Evolutionary conservation across 306 rosid genomes (phyloP).

Genomic region (Canavalia ensiformis): DNA sequence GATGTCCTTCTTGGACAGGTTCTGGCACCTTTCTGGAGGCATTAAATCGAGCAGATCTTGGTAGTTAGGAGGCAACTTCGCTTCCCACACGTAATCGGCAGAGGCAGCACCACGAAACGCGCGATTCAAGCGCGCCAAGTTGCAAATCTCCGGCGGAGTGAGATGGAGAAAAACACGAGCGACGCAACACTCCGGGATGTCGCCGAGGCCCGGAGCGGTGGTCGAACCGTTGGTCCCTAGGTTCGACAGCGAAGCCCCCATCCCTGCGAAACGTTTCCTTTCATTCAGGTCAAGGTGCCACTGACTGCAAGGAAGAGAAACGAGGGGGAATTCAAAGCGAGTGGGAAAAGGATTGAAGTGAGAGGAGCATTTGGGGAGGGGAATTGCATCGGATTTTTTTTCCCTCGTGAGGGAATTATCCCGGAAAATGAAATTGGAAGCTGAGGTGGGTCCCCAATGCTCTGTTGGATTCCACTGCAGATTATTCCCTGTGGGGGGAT

Average conservation of each 20-base stretch:
- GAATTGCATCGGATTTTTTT: not conserved
- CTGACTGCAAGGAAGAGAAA: no score
- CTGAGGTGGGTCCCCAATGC: not conserved
- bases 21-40: constrained; percentile 68
- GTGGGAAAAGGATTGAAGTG: not conserved
- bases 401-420: not conserved
- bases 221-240: constrained; percentile 68
- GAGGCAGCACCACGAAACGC: constrained; percentile 94
- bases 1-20: constrained; percentile 74
- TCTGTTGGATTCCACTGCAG: not conserved
- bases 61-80: constrained; percentile 83
- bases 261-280: constrained; percentile 22
- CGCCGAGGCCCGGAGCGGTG: constrained; percentile 83
- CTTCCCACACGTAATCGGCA: constrained; percentile 84
- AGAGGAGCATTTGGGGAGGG: constrained; percentile 1
- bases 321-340: no score
- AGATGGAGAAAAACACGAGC: constrained; percentile 86
- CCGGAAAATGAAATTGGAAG: not conserved
- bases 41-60: constrained; percentile 70
- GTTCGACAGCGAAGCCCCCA: constrained; percentile 90
- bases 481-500: not conserved
- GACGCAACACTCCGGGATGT: constrained; percentile 90
- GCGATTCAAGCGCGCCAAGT: constrained; percentile 80
- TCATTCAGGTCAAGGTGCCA: constrained; percentile 39
- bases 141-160: constrained; percentile 93